Conservation (phyloP, 2,329 filamentous ascomycete species). For the Cladophialophora yegresii region DNA sequence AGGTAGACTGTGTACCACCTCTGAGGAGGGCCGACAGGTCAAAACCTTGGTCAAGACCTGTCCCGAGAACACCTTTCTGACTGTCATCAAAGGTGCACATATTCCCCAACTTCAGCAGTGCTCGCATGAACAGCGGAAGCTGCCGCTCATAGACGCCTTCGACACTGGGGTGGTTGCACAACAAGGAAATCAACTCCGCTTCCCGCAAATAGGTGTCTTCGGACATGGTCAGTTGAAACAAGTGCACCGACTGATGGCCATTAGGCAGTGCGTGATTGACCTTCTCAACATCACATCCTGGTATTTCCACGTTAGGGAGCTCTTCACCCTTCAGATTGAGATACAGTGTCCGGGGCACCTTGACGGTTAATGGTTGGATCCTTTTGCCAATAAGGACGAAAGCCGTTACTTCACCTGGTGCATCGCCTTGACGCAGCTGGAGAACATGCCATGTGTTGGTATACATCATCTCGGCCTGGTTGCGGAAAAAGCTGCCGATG, state of each 20-base stretch:
- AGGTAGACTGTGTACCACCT: constrained; percentile 67
- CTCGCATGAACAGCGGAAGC: constrained; percentile 80
- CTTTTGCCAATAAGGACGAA: constrained; percentile 93
- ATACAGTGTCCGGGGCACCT: constrained; percentile 85
- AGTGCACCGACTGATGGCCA: constrained; percentile 86
- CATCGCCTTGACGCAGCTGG: constrained; percentile 79
- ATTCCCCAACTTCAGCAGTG: constrained; percentile 85
- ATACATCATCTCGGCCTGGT: constrained; percentile 86
- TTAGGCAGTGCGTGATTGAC: constrained; percentile 93
- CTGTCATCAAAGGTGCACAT: constrained; percentile 89
- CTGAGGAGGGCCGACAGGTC: constrained; percentile 75
- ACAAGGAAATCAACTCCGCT: constrained; percentile 73
- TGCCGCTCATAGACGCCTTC: constrained; percentile 97
- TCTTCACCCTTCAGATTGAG: constrained; percentile 87
- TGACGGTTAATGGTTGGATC: constrained; percentile 82
- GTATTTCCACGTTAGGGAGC: constrained; percentile 82
- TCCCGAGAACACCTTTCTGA: constrained; percentile 86
- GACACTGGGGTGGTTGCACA: constrained; percentile 91
- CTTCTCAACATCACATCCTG: constrained; percentile 85
- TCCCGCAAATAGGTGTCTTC: constrained; percentile 87
- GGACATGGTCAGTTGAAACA: constrained; percentile 89
- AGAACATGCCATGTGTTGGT: constrained; percentile 94
- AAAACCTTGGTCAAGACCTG: constrained; percentile 90
- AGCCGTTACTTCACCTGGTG: constrained; percentile 80
- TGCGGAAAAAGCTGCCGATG: constrained; percentile 76